Evolutionary conservation across 805 yeast species (phyloP).

Genomic region (Barnettozyma californica): DNA sequence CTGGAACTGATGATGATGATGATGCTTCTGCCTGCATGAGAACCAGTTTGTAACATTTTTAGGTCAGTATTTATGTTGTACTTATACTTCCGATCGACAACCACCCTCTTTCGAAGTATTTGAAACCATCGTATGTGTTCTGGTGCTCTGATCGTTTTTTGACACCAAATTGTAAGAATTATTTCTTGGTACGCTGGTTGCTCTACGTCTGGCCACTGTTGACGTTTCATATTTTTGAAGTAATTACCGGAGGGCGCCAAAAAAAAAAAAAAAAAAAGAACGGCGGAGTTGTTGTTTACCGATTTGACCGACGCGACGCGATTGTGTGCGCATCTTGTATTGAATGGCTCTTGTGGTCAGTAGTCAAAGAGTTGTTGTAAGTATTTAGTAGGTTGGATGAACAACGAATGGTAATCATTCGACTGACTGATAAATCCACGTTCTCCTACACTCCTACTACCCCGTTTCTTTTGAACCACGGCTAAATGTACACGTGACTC

Average conservation of each 20-base stretch:
- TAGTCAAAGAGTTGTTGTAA: too few relatives aligned
- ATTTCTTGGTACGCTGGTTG: neutral
- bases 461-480: neutral
- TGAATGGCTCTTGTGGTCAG: too few relatives aligned
- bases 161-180: neutral
- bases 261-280: too few relatives aligned
- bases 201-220: neutral
- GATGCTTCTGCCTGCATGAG: too few relatives aligned
- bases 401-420: neutral
- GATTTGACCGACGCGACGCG: neutral
- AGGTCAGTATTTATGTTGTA: too few relatives aligned
- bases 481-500: neutral
- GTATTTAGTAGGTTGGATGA: neutral
- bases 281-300: neutral
- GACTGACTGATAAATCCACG: neutral
- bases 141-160: neutral
- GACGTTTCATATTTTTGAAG: neutral
- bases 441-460: neutral
- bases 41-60: too few relatives aligned
- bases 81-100: too few relatives aligned
- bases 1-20: too few relatives aligned
- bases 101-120: too few relatives aligned
- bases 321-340: too few relatives aligned
- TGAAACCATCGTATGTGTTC: too few relatives aligned
- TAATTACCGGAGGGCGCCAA: neutral